Evolutionary conservation across 164 flowering plant genomes (phyloP), one percentile per base, ranked within the genome.

Genomic region (Berberis thunbergii): DNA sequence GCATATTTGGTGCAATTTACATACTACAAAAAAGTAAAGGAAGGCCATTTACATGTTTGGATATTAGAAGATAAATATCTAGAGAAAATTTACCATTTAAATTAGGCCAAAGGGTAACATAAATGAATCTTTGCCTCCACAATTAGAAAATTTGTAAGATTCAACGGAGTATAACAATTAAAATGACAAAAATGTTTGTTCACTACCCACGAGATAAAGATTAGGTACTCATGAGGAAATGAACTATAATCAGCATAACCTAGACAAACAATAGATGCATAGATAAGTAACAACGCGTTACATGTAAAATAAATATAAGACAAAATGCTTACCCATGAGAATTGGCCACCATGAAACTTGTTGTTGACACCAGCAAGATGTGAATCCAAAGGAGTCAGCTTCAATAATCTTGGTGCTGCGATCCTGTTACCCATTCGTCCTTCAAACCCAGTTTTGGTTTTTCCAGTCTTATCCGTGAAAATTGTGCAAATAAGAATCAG

Each of bases 361-460:
- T 86, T 93, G 65, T 87, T 76, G 44, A 60, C 72, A 44, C 98
- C 97, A 67, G 98, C 97, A 74, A 79, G 66, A 76, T 94, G 93
- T 1, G 98, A 80, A 81, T 94, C 93, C 69, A 94, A 63, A 61
- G 97, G 97, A 69, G 84, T 86, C 64, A 94, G 79, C 85, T 94
- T 94, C 76, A 94, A 71, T 79, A 91, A 75, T 57, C 98, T 88
- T 1, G 98, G 98, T 70, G 98, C 96, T 1, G 98, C 76, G 40
- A 86, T 88, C 69, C 73, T 87, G 63, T 87, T 84, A 10, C 98
- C 98, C 96, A 90, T 90, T 42, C 97, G 81, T 54, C 97, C 96
- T 56, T 69, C 63, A 60, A 94, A 94, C 9, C 96, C 98, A 43
- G 96, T 94, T 79, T 91, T 94, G 0, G 84, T 74, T 70, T 74